Conservation (phyloP, 2,329 filamentous ascomycete species). For the Phaeosphaeria sp. region DNA sequence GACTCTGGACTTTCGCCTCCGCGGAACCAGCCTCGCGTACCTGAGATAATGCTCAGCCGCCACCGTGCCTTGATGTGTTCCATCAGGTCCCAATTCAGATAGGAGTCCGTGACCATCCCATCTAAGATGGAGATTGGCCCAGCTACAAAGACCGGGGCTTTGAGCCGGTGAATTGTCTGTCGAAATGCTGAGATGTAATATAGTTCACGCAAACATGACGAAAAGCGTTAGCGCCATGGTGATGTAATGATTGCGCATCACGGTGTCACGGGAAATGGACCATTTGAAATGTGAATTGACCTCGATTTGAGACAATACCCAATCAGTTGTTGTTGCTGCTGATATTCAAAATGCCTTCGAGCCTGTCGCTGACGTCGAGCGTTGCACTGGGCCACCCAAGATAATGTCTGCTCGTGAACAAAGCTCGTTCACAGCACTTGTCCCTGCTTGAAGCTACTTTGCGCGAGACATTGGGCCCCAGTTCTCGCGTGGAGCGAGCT, state of each 20-base stretch:
- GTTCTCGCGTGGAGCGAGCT: constrained; percentile 86
- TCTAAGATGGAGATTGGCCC: background rate
- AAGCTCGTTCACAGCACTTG: background rate
- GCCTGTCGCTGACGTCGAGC: background rate
- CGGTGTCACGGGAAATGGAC: constrained; percentile 2
- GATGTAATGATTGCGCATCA: constrained; percentile 6
- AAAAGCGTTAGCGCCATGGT: constrained; percentile 3
- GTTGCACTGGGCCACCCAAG: no score
- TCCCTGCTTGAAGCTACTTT: constrained; percentile 38
- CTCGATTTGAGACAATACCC: background rate
- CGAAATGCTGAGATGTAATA: background rate
- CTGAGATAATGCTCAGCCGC: background rate
- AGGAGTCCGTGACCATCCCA: constrained; percentile 3
- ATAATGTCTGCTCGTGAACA: no score
- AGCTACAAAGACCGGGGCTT: no score
- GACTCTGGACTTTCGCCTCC: constrained; percentile 9
- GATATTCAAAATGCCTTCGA: background rate
- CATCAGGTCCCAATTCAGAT: constrained; percentile 3
- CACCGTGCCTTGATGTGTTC: background rate
- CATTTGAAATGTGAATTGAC: background rate
- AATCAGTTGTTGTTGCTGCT: background rate
- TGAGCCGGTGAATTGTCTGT: no score
- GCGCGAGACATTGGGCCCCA: constrained; percentile 82
- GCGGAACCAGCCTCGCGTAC: constrained; percentile 14
- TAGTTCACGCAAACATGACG: background rate